These are phyloP conservation scores for Globisporangium megalacanthum DNA, from an alignment of 352 stramenopile species.

Conservation along the genomic window DNA sequence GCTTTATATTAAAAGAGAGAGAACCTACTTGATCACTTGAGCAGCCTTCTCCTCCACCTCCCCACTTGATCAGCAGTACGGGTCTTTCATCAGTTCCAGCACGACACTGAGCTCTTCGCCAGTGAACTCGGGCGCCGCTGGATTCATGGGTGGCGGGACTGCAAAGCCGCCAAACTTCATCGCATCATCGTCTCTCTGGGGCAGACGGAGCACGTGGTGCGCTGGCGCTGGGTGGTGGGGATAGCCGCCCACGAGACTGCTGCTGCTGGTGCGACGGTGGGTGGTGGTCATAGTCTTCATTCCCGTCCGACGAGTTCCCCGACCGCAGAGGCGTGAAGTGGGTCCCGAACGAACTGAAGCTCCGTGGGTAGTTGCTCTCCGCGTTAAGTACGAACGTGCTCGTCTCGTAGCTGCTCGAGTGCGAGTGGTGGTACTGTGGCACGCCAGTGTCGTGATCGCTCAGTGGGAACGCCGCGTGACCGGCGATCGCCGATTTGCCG, in stretches of 20 bases:
- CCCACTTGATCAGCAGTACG: constrained; percentile 26
- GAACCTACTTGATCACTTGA: too few relatives aligned
- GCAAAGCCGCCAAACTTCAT: constrained; percentile 47
- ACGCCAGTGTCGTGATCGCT: constrained; percentile 4
- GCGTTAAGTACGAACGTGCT: constrained; percentile 21
- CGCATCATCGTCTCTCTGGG: constrained; percentile 30
- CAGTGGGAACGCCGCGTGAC: constrained; percentile 17
- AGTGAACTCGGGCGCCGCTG: constrained; percentile 61
- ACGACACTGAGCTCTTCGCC: constrained; percentile 77
- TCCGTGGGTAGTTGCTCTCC: constrained; percentile 18
- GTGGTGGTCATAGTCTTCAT: constrained; percentile 30
- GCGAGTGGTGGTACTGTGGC: constrained; percentile 17
- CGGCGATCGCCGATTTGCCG: constrained; percentile 12
- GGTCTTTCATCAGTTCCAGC: constrained; percentile 77
- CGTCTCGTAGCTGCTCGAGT: constrained; percentile 13
- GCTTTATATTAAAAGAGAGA: constrained; percentile 11
- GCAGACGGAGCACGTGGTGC: constrained; percentile 55
- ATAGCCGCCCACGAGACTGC: constrained; percentile 15
- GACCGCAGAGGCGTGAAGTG: constrained; percentile 26
- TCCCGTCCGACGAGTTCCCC: constrained; percentile 19
- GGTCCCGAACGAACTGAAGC: constrained; percentile 15
- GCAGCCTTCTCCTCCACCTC: too few relatives aligned
- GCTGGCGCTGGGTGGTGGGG: constrained; percentile 15
- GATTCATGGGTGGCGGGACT: constrained; percentile 60
- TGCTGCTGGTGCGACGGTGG: constrained; percentile 14